Evolutionary conservation across 2,329 filamentous ascomycete species (phyloP).

Genomic region (Gliomastix tumulicola): DNA sequence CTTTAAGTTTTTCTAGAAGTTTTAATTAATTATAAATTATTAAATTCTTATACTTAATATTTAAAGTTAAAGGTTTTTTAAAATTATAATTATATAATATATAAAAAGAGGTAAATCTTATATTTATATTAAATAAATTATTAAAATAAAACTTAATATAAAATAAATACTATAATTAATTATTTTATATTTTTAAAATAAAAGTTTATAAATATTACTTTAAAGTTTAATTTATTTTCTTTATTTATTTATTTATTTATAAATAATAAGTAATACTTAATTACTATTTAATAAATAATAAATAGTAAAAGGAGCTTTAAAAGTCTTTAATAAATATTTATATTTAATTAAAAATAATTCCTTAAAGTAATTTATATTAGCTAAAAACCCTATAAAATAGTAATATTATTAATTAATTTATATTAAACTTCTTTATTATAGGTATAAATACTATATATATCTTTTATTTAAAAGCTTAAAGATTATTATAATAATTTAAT

Average conservation of each 20-base stretch:
- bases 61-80: neutral
- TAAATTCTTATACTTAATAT: neutral
- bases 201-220: neutral
- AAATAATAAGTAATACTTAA: neutral
- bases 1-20: neutral
- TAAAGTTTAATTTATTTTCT: neutral
- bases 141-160: neutral
- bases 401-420: too few relatives aligned
- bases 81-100: neutral
- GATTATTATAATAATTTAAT: too few relatives aligned
- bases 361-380: neutral
- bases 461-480: too few relatives aligned
- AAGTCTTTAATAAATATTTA: neutral
- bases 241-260: neutral
- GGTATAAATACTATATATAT: too few relatives aligned
- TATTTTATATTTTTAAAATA: neutral
- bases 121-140: neutral
- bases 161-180: neutral
- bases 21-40: neutral
- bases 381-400: too few relatives aligned
- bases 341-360: neutral
- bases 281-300: neutral
- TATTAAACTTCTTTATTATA: too few relatives aligned
- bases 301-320: neutral
- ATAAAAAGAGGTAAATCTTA: neutral